These are phyloP conservation scores for Austroboletus eburneus DNA, from an alignment of 768 basidiomycete species.

Conservation along the genomic window DNA sequence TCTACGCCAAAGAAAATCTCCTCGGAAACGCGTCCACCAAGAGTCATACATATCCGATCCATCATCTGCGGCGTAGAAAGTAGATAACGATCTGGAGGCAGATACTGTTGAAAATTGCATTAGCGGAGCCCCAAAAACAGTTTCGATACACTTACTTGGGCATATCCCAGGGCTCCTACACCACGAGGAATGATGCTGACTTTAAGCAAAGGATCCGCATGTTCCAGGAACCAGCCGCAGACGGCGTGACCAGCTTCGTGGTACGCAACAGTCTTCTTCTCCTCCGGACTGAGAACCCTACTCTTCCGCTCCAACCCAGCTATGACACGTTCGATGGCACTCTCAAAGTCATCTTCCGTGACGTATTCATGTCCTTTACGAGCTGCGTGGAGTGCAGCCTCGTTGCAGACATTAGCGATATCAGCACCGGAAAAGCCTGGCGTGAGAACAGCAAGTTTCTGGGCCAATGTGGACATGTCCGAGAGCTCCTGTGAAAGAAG, in stretches of 20 bases:
- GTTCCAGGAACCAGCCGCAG: conserved; percentile 97
- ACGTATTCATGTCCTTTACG: conserved; percentile 77
- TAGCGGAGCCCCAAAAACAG: conserved; percentile 5
- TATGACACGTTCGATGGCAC: conserved; percentile 96
- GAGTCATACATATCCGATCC: conserved; percentile 97
- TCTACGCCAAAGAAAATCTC: conserved; percentile 93
- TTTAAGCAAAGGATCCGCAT: conserved; percentile 94
- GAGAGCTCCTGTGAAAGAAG: conserved; percentile 55
- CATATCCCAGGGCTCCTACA: conserved; percentile 93
- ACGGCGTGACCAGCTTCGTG: conserved; percentile 99
- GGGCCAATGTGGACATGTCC: conserved; percentile 59
- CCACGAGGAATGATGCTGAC: conserved; percentile 98
- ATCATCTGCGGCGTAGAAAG: conserved; percentile 91
- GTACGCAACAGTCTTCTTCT: conserved; percentile 98
- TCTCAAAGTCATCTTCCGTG: conserved; percentile 86
- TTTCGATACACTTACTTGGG: conserved; percentile 56
- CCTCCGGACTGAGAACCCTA: conserved; percentile 85
- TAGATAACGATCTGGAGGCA: conserved; percentile 93
- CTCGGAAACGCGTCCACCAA: conserved; percentile 96
- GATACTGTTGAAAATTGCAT: conserved; percentile 52
- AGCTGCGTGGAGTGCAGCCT: conserved; percentile 93
- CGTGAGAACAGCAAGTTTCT: conserved; percentile 93
- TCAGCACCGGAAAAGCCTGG: conserved; percentile 99
- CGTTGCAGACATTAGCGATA: conserved; percentile 98
- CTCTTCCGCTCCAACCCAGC: conserved; percentile 96